Evolutionary conservation across 306 rosid species (phyloP).

Genomic region (Quercus ilex): DNA sequence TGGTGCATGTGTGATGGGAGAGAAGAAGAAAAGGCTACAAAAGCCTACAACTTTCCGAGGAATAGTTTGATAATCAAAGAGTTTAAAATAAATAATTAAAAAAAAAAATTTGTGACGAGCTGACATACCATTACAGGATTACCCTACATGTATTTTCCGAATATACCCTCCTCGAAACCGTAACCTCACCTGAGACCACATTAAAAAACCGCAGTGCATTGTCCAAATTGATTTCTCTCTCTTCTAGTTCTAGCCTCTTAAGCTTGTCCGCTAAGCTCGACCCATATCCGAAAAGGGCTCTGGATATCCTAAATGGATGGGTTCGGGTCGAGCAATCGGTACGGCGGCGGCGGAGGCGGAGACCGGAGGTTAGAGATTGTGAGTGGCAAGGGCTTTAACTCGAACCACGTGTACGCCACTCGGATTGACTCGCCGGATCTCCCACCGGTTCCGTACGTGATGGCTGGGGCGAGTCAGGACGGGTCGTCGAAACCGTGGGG

Average conservation of each 20-base stretch:
- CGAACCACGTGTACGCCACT: neutral
- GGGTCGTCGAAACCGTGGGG: slow-evolving; percentile 41
- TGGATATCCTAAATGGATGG: slow-evolving; percentile 33
- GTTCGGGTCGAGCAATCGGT: slow-evolving; percentile 25
- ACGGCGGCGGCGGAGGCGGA: slow-evolving; percentile 16
- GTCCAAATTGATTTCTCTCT: neutral
- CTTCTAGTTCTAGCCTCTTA: neutral
- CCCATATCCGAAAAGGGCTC: neutral
- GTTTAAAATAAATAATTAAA: neutral
- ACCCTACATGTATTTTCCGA: neutral
- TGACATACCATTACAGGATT: too few species aligned
- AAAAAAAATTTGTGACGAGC: too few species aligned
- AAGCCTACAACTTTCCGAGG: too few species aligned
- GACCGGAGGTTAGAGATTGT: slow-evolving; percentile 44
- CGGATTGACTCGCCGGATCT: slow-evolving; percentile 16
- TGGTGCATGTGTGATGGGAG: too few species aligned
- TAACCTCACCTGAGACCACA: neutral
- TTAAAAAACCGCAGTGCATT: neutral
- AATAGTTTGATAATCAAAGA: too few species aligned
- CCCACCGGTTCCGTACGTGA: slow-evolving; percentile 15
- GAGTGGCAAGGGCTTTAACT: slow-evolving; percentile 61
- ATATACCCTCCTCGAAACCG: slow-evolving; percentile 35
- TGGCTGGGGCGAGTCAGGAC: slow-evolving; percentile 23
- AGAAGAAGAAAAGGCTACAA: too few species aligned
- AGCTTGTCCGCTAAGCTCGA: too few species aligned